Evolutionary conservation across 2,329 filamentous ascomycete species (phyloP), one percentile per base, ranked within the genome.

Genomic region (Stagonosporopsis chrysanthemi): DNA sequence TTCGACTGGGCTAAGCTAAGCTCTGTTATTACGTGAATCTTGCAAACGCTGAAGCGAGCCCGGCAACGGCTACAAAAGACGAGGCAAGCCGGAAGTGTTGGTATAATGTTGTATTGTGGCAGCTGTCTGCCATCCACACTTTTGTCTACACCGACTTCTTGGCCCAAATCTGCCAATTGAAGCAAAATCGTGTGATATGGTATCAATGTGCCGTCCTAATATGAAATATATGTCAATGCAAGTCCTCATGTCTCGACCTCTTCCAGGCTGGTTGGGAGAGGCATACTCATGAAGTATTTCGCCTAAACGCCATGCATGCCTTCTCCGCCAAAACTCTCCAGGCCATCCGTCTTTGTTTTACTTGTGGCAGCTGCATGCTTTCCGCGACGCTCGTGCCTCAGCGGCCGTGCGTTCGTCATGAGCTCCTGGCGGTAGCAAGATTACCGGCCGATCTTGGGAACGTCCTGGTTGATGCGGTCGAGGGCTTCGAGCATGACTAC

Each of bases 401-500:
- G 35, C 38, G 46, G 26, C 50, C 47, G 44, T 24, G 41, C 53
- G 31, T 22, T 35, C 31, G 15, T n/a, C 19, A 23, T 33, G 26
- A 4, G 24, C 19, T 46, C 22, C 3, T 19, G 15, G 28, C 14
- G 24, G 38, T 23, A 29, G 22, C 23, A 6, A 38, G 19, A 58
- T 48, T 70, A 71, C 56, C 71, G 65, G 56, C 69, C 71, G 45
- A 73, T 70, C 64, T 69, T 73, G 51, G 70, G 67, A 8, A 73
- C 68, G 40, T 73, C 72, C 28, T 68, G 66, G 63, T 72, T 72
- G 66, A 75, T 75, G 19, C 73, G 72, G 53, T 75, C 73, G n/a
- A 75, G 66, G 2, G 73, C 73, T 66, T 99, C 96, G 53, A 99
- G 86, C 94, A 99, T 97, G 53, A 99, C 93, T 24, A 99, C 93